These are phyloP conservation scores for Ophiostoma montium DNA, from an alignment of 2,329 filamentous ascomycete genomes.

Conservation along the genomic window DNA sequence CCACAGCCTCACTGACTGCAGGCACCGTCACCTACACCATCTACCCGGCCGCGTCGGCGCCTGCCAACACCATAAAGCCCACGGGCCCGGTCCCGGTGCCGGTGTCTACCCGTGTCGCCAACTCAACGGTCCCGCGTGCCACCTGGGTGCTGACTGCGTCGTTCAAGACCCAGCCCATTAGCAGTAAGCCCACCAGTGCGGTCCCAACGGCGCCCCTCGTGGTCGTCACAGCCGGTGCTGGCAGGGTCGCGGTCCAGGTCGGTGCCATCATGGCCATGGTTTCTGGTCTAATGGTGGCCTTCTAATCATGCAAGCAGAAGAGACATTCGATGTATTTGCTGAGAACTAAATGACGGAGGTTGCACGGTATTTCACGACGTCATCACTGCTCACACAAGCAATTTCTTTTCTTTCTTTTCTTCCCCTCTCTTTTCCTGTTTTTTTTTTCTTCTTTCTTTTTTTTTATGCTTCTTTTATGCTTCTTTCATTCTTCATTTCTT, in stretches of 20 bases:
- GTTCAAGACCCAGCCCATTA: no score
- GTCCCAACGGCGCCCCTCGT: background rate
- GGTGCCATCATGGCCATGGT: conserved; percentile 3
- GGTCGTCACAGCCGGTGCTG: conserved; percentile 10
- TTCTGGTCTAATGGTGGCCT: conserved; percentile 5
- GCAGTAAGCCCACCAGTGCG: background rate
- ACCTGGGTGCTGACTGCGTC: background rate
- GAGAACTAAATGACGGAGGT: no score
- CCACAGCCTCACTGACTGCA: conserved; percentile 10
- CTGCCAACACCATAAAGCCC: conserved; percentile 13
- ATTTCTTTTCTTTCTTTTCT: no score
- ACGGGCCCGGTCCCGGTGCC: background rate
- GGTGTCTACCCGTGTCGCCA: background rate
- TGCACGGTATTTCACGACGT: no score
- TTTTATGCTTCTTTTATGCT: no score
- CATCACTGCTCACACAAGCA: no score
- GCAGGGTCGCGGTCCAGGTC: background rate
- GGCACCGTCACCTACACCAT: conserved; percentile 14
- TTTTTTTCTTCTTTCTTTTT: no score
- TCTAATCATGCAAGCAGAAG: no score
- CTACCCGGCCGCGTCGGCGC: conserved; percentile 12
- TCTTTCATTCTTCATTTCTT: no score
- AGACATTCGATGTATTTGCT: no score
- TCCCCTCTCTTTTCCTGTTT: no score
- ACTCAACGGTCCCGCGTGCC: background rate